Evolutionary conservation across 805 yeast genomes (phyloP).

Genomic region (Yarrowia sp.): DNA sequence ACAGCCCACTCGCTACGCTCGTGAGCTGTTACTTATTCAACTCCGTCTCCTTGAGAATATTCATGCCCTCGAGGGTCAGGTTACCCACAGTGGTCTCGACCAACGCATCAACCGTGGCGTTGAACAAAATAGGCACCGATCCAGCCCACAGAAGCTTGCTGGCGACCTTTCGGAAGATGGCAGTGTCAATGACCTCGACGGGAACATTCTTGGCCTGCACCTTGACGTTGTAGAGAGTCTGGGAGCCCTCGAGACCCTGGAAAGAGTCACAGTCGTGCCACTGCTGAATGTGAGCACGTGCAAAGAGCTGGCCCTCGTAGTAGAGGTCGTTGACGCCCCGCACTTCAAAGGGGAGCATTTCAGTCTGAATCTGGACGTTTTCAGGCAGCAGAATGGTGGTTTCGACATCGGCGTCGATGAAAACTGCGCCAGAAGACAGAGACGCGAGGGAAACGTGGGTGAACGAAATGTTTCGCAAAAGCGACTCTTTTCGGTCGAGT

Average conservation of each 20-base stretch:
- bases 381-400: conserved; percentile 8
- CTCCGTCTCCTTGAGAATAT: conserved; percentile 33
- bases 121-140: conserved; percentile 26
- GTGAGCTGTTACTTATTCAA: conserved; percentile 4
- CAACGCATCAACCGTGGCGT: conserved; percentile 22
- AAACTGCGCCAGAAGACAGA: conserved; percentile 24
- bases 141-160: conserved; percentile 24
- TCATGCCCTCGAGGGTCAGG: conserved; percentile 20
- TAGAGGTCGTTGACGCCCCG: conserved; percentile 28
- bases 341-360: conserved; percentile 31
- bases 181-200: conserved; percentile 18
- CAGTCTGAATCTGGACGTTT: conserved; percentile 23
- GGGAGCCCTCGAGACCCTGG: conserved; percentile 28
- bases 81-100: conserved; percentile 18
- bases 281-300: conserved; percentile 15
- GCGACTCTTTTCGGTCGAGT: conserved; percentile 1
- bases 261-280: conserved; percentile 30
- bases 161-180: conserved; percentile 28
- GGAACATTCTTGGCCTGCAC: conserved; percentile 22
- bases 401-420: conserved; percentile 29
- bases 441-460: conserved; percentile 19
- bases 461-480: conserved; percentile 14
- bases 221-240: conserved; percentile 27
- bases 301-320: conserved; percentile 33
- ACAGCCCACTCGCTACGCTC: too few relatives aligned